A percentile compares a stretch with the other conserved stretches of the same genome.
Evolutionary conservation across 768 basidiomycete species (phyloP).

Genomic region (Suillus cothurnatus): DNA sequence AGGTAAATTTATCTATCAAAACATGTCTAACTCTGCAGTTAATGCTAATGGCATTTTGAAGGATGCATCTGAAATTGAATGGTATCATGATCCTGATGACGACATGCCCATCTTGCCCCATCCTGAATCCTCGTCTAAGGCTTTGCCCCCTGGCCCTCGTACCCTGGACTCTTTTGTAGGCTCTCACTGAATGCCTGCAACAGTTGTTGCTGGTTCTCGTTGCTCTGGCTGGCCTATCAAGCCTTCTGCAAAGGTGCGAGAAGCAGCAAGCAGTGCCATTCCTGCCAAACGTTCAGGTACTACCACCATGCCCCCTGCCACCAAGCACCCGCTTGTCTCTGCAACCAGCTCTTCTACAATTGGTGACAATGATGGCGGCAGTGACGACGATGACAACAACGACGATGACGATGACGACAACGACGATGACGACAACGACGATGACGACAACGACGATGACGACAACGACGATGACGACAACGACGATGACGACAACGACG

Average conservation of each 20-base stretch:
- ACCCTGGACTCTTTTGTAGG: background rate
- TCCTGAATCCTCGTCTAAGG: background rate
- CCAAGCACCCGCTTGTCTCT: background rate
- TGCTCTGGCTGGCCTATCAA: background rate
- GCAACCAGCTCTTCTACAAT: constrained; percentile 1
- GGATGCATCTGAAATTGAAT: background rate
- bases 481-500: background rate
- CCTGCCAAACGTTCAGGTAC: background rate
- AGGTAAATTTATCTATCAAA: background rate
- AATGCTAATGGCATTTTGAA: constrained; percentile 3
- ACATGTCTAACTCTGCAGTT: background rate
- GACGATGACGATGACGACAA: background rate
- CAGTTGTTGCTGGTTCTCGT: background rate
- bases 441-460: background rate
- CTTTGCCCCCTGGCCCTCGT: background rate
- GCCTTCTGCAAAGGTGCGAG: background rate
- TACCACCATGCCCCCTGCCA: constrained; percentile 2
- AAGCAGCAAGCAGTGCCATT: background rate
- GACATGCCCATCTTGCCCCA: background rate
- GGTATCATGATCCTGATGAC: background rate
- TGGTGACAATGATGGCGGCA: background rate
- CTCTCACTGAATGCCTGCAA: background rate
- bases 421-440: background rate
- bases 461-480: background rate
- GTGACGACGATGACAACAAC: background rate